Evolutionary conservation across 2,329 filamentous ascomycete species (phyloP).

Genomic region (Alternaria triticimaculans): DNA sequence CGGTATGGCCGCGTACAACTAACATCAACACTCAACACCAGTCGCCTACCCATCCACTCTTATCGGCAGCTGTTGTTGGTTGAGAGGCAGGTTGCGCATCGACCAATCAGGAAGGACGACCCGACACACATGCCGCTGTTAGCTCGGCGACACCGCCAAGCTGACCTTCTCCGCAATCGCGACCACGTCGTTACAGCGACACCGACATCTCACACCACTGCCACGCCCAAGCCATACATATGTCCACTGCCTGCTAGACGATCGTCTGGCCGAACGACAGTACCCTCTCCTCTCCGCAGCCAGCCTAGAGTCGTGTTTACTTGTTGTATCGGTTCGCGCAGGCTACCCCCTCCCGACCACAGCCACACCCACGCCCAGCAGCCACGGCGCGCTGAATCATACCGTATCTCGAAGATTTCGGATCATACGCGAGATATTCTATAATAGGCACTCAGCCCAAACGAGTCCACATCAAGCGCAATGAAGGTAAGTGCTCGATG

Average conservation of each 20-base stretch:
- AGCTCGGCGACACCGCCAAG: conserved; percentile 28
- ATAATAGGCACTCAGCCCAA: not conserved
- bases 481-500: conserved; percentile 48
- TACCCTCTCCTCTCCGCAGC: conserved; percentile 49
- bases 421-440: conserved; percentile 5
- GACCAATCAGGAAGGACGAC: conserved; percentile 35
- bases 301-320: conserved; percentile 50
- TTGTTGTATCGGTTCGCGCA: conserved; percentile 48
- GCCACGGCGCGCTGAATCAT: conserved; percentile 27
- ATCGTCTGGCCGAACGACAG: conserved; percentile 49
- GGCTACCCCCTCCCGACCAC: conserved; percentile 40
- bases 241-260: conserved; percentile 49
- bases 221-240: conserved; percentile 25
- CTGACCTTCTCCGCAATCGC: conserved; percentile 36
- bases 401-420: conserved; percentile 7
- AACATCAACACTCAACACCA: conserved; percentile 31
- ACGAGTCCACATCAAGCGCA: conserved; percentile 18
- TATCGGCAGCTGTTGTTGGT: conserved; percentile 38
- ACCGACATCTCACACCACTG: conserved; percentile 33
- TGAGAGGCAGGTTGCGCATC: conserved; percentile 20
- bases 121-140: conserved; percentile 35
- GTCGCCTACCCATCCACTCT: conserved; percentile 35
- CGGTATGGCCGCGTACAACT: conserved; percentile 20
- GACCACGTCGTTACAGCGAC: conserved; percentile 28
- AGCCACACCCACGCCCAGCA: conserved; percentile 33